Percentiles rank a stretch among this genome's conserved stretches.
phyloP scores from a whole-genome alignment of 2,329 filamentous ascomycete genomes.

The Trichothecium roseum region DNA sequence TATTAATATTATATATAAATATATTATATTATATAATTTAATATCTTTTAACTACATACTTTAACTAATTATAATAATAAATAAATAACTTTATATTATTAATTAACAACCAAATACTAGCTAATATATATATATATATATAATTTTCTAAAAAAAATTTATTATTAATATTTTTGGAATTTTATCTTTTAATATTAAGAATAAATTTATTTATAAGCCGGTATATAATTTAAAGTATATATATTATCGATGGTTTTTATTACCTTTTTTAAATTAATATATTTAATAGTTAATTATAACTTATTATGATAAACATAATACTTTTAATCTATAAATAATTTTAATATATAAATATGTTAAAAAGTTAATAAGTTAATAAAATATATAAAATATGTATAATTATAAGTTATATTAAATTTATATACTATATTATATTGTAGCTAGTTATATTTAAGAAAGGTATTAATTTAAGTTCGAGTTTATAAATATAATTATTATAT shows the following conservation, averaged over 20 bases:
- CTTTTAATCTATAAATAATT: not conserved
- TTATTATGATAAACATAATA: constrained; percentile 3
- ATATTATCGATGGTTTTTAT: not conserved
- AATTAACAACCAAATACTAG: not conserved
- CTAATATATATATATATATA: not conserved
- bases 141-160: not conserved
- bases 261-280: constrained; percentile 1
- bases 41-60: not conserved
- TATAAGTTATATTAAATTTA: not conserved
- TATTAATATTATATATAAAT: not conserved
- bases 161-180: not conserved
- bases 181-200: not conserved
- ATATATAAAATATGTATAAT: not conserved
- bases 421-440: not conserved
- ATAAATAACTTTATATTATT: not conserved
- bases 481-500: not conserved
- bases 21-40: not conserved
- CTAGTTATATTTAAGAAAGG: no score
- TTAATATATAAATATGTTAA: not conserved
- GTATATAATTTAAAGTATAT: not conserved
- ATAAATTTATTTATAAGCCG: not conserved
- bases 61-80: not conserved
- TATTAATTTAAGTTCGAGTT: not conserved
- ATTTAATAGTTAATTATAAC: constrained; percentile 5
- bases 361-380: not conserved